phyloP scores from a whole-genome alignment of 306 rosid species.

The Glycine soja region DNA sequence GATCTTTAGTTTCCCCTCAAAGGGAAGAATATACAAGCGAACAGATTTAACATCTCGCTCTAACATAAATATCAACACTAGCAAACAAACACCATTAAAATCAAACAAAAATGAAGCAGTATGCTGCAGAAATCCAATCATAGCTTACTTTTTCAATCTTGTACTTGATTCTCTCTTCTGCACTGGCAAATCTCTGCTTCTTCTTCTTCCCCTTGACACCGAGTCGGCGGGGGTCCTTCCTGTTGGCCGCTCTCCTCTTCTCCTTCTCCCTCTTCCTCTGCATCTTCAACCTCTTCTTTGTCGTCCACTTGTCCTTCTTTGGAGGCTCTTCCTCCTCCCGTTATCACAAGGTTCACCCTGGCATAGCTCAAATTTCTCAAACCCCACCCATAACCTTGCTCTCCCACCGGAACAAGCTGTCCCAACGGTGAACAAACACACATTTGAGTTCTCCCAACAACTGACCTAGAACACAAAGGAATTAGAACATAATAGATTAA shows the following conservation, averaged over 20 bases:
- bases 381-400: slow-evolving; percentile 50
- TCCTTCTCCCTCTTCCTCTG: slow-evolving; percentile 79
- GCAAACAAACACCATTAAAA: slow-evolving; percentile 4
- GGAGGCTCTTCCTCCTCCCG: slow-evolving; percentile 82
- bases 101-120: slow-evolving; percentile 25
- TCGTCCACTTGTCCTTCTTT: slow-evolving; percentile 76
- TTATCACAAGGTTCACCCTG: slow-evolving; percentile 74
- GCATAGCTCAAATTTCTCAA: slow-evolving; percentile 76
- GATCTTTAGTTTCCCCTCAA: slow-evolving; percentile 11
- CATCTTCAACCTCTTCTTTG: slow-evolving; percentile 82
- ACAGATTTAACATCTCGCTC: neutral
- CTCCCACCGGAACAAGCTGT: neutral
- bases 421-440: slow-evolving; percentile 42
- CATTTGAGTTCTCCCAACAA: slow-evolving; percentile 48
- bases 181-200: slow-evolving; percentile 71
- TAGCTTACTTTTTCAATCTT: slow-evolving; percentile 81
- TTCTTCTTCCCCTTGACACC: slow-evolving; percentile 74
- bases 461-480: slow-evolving; percentile 60
- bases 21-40: slow-evolving; percentile 7
- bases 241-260: slow-evolving; percentile 83
- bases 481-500: slow-evolving; percentile 21
- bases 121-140: slow-evolving; percentile 33
- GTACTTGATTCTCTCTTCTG: slow-evolving; percentile 77
- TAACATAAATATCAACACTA: no score
- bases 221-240: slow-evolving; percentile 82